These are phyloP conservation scores for Wilhelminamyces savonicus DNA, from an alignment of 805 yeast genomes.

Conservation along the genomic window DNA sequence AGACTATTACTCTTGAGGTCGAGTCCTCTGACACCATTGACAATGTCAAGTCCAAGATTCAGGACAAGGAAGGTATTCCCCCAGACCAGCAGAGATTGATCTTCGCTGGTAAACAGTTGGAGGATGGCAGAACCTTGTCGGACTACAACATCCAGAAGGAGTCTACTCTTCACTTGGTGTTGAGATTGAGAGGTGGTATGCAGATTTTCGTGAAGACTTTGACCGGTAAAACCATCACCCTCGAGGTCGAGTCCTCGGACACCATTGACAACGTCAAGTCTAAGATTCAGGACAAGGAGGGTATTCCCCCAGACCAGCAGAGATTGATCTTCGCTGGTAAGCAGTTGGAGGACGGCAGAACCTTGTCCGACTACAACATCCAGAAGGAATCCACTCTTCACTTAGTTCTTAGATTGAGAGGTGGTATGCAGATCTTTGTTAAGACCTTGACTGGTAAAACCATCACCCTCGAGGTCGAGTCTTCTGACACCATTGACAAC, in stretches of 20 bases:
- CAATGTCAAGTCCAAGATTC: constrained; percentile 5
- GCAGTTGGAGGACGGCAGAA: constrained; percentile 38
- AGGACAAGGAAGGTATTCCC: constrained; percentile 14
- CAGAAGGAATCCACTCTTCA: constrained; percentile 37
- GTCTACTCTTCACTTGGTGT: constrained; percentile 91
- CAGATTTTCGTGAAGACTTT: constrained; percentile 40
- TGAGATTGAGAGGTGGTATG: constrained; percentile 95
- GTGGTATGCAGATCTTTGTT: constrained; percentile 69
- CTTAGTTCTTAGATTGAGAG: constrained; percentile 23
- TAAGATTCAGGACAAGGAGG: constrained; percentile 38
- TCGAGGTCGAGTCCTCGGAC: constrained; percentile 97
- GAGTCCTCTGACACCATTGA: constrained; percentile 4
- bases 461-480: constrained; percentile 97
- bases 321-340: constrained; percentile 43
- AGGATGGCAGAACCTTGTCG: constrained; percentile 4
- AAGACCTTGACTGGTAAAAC: constrained; percentile 99
- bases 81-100: constrained; percentile 4
- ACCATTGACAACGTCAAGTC: constrained; percentile 84
- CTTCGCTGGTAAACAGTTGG: constrained; percentile 5
- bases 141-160: constrained; percentile 62
- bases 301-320: constrained; percentile 41
- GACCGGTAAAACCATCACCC: constrained; percentile 67
- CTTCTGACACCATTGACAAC: constrained; percentile 97
- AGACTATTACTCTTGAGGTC: constrained; percentile 12
- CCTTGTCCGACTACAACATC: constrained; percentile 34